Evolutionary conservation across 2,329 filamentous ascomycete genomes (phyloP), one percentile per base, ranked within the genome.

Genomic region (Alternaria infectoria): DNA sequence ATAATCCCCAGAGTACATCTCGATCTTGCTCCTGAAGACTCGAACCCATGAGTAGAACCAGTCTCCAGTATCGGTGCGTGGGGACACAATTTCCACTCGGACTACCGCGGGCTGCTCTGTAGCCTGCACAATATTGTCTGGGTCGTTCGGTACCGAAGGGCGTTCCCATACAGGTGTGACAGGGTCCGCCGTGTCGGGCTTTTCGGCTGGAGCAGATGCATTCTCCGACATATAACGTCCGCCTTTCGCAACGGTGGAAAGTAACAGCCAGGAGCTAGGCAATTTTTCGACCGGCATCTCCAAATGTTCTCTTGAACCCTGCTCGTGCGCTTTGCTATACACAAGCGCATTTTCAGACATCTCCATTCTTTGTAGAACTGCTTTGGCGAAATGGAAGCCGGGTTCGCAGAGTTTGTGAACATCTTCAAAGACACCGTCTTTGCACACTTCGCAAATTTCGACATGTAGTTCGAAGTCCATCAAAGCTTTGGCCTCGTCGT

Each of bases 391-490:
- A 3, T 55, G 30, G 30, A 72, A 74, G 9, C 76, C 76, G 8
- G 64, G 59, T 2, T 59, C 52, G 21, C 76, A 78, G 1, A 77
- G 43, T 7, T 1, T 2, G 3, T 32, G 40, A 10, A 4, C 6
- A 7, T 10, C 13, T 10, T 32, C 17, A 13, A 9, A 17, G 3
- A 56, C 6, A 1, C 40, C 40, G 13, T 67, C 57, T 23, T 62
- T 67, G 56, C 76, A 78, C 2, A 47, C 69, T 10, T 28, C 21
- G 43, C 75, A 78, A 28, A 59, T 63, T 43, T 59, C 59, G 7
- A 71, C 74, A 59, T 78, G 76, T 13, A 56, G 63, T 49, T 78
- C 76, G 32, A 77, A 78, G 2, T 46, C 55, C 2, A 69, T 65
- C 1, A 78, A 54, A 5, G 67, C 61, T 26, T 72, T 45, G 32